Evolutionary conservation across 495 filamentous ascomycete species (phyloP).

Genomic region (Pseudoneurospora amorphoporcata): DNA sequence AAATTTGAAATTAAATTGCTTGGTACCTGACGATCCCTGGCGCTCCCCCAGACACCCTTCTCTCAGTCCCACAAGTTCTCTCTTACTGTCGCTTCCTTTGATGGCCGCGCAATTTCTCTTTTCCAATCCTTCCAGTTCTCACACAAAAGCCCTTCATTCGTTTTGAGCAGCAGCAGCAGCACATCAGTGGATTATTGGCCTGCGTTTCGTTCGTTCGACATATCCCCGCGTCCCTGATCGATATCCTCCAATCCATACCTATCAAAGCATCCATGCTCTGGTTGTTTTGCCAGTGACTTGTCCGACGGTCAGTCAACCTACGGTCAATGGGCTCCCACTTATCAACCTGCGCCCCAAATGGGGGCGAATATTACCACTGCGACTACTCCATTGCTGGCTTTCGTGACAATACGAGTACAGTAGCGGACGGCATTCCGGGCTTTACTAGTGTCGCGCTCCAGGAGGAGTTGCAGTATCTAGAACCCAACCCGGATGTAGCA

Average conservation of each 20-base stretch:
- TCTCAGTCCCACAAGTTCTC: background rate
- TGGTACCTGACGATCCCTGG: background rate
- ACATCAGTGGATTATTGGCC: background rate
- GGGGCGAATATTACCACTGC: background rate
- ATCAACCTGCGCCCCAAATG: background rate
- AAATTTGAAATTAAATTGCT: background rate
- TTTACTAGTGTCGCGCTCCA: background rate
- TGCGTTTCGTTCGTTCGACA: background rate
- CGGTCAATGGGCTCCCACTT: background rate
- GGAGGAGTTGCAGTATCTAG: background rate
- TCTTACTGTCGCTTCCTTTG: background rate
- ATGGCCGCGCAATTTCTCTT: background rate
- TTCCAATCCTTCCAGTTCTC: background rate
- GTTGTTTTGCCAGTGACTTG: background rate
- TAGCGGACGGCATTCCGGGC: background rate
- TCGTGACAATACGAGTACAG: background rate
- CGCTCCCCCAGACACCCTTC: background rate
- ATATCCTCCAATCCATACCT: too few relatives aligned
- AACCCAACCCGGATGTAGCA: background rate
- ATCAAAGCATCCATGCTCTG: background rate
- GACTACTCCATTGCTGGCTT: background rate
- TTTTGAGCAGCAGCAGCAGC: background rate
- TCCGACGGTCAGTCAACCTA: background rate
- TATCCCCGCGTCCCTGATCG: background rate
- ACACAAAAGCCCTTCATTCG: background rate